Conservation (phyloP, 179 eudicot genomes). For the Spergularia azorica region DNA sequence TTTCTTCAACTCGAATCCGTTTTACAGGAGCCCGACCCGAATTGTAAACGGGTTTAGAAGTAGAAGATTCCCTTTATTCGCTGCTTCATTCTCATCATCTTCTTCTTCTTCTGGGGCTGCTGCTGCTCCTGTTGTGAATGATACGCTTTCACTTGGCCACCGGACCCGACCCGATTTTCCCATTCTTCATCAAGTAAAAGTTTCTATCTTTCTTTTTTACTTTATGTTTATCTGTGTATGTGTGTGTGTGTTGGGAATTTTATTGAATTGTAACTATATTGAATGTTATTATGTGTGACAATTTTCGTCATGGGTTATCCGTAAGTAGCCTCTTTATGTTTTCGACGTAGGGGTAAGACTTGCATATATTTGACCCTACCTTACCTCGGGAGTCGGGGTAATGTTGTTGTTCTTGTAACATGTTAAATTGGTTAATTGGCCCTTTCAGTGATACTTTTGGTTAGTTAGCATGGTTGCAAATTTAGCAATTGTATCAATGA, state of each 20-base stretch:
- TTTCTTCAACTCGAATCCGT: conserved; percentile 35
- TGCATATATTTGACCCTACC: too few relatives aligned
- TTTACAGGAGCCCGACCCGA: conserved; percentile 21
- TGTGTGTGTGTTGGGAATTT: neutral
- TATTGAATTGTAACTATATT: neutral
- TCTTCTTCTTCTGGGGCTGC: conserved; percentile 14
- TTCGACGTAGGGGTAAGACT: too few relatives aligned
- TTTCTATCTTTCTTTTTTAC: neutral
- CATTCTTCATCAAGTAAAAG: conserved; percentile 65
- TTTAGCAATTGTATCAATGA: neutral
- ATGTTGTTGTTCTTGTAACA: too few relatives aligned
- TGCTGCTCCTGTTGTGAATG: conserved; percentile 16
- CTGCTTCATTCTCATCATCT: conserved; percentile 27
- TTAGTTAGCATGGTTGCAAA: neutral
- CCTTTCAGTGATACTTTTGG: too few relatives aligned
- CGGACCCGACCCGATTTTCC: conserved; percentile 66
- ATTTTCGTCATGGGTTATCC: too few relatives aligned
- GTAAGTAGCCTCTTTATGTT: too few relatives aligned
- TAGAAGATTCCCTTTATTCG: conserved; percentile 20
- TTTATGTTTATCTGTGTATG: neutral
- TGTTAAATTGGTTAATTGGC: too few relatives aligned
- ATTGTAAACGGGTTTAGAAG: conserved; percentile 13
- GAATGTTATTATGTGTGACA: too few relatives aligned
- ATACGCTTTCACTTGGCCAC: conserved; percentile 54
- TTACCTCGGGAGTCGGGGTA: too few relatives aligned